A percentile compares a stretch with the other conserved stretches of the same genome.
Evolutionary conservation across 2,329 filamentous ascomycete genomes (phyloP).

Genomic region (Endocalyx cinctus): DNA sequence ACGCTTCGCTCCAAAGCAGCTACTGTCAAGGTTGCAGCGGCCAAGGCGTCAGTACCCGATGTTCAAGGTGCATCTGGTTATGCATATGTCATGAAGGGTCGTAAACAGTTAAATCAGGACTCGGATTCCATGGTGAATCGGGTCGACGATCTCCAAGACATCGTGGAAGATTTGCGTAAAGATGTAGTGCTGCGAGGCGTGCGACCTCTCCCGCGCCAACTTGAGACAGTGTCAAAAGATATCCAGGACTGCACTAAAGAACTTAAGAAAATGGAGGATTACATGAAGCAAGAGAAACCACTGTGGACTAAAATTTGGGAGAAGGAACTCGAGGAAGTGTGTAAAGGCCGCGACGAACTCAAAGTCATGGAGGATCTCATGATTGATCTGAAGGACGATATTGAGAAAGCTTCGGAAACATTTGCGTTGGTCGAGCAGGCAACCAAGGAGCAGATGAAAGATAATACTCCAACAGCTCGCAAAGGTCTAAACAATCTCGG

Average conservation of each 20-base stretch:
- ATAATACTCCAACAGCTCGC: constrained; percentile 47
- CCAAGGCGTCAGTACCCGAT: constrained; percentile 65
- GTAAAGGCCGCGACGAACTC: constrained; percentile 89
- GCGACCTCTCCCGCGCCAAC: constrained; percentile 80
- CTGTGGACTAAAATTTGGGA: constrained; percentile 99
- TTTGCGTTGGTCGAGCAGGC: constrained; percentile 95
- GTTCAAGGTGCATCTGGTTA: constrained; percentile 77
- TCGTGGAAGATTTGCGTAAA: constrained; percentile 94
- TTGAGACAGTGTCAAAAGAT: constrained; percentile 85
- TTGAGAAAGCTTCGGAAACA: constrained; percentile 90
- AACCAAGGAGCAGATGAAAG: constrained; percentile 95
- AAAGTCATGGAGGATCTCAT: constrained; percentile 95
- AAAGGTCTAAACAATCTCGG: constrained; percentile 51
- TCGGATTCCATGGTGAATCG: constrained; percentile 86
- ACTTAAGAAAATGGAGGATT: constrained; percentile 91
- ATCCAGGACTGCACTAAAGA: constrained; percentile 77
- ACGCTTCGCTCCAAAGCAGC: constrained; percentile 75
- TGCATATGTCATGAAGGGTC: constrained; percentile 77
- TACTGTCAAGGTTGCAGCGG: constrained; percentile 71
- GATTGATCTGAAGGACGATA: constrained; percentile 85
- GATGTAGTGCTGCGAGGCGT: constrained; percentile 93
- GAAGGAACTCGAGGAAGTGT: constrained; percentile 92
- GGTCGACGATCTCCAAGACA: constrained; percentile 95
- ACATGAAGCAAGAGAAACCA: constrained; percentile 85
- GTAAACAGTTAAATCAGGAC: constrained; percentile 80